Conservation (phyloP, 2,329 filamentous ascomycete genomes). For the Dactylellina haptotyla region DNA sequence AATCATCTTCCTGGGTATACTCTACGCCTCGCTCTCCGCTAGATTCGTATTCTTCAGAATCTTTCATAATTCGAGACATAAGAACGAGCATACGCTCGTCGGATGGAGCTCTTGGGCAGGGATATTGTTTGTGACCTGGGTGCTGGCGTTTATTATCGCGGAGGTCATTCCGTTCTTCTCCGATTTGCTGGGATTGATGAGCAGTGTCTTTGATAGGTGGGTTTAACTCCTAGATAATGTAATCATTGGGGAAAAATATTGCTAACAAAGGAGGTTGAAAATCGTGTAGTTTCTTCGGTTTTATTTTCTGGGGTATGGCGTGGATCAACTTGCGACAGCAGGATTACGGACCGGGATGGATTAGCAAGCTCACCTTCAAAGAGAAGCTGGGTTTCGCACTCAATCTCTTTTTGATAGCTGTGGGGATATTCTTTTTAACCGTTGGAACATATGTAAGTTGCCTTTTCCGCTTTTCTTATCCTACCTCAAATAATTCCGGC, state of each 20-base stretch:
- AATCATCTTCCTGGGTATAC: constrained; percentile 86
- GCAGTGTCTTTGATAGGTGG: constrained; percentile 55
- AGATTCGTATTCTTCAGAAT: constrained; percentile 92
- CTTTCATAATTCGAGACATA: constrained; percentile 81
- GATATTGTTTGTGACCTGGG: constrained; percentile 80
- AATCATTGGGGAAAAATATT: neutral
- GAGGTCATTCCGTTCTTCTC: constrained; percentile 95
- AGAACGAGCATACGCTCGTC: constrained; percentile 79
- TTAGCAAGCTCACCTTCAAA: constrained; percentile 57
- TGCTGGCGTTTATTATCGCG: constrained; percentile 90
- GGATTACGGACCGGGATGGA: constrained; percentile 55
- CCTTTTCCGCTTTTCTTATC: constrained; percentile 60
- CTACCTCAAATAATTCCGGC: neutral
- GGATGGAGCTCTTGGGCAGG: constrained; percentile 82
- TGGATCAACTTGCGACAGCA: constrained; percentile 77
- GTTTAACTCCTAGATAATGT: neutral
- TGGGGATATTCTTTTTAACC: constrained; percentile 82
- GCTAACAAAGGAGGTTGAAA: constrained; percentile 67
- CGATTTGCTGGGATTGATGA: constrained; percentile 70
- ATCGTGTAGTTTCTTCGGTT: constrained; percentile 94
- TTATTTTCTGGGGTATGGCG: constrained; percentile 91
- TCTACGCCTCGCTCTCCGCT: constrained; percentile 89
- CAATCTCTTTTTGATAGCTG: constrained; percentile 77
- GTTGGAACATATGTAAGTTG: constrained; percentile 80
- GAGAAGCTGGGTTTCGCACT: constrained; percentile 69